Percentiles rank a stretch among this genome's conserved stretches.
Conservation (phyloP, 331 rosid species). For the Prunus yedoensis region DNA sequence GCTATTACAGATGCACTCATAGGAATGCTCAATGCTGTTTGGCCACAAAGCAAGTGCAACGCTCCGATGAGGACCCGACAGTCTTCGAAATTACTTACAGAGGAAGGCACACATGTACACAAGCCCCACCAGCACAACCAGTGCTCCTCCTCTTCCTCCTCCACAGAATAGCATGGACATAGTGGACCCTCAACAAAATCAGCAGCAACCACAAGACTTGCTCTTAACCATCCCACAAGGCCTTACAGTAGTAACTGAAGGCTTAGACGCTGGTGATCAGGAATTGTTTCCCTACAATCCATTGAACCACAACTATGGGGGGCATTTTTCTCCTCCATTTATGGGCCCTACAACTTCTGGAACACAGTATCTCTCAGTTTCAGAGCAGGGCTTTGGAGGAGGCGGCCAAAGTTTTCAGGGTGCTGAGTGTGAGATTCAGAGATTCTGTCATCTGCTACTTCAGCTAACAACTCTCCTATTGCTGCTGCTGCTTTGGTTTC, state of each 20-base stretch:
- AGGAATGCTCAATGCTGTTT: constrained; percentile 64
- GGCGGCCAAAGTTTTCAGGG: constrained; percentile 26
- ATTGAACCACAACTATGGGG: constrained; percentile 22
- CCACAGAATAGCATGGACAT: neutral
- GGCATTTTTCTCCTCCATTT: constrained; percentile 44
- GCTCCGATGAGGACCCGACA: constrained; percentile 68
- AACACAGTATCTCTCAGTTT: constrained; percentile 39
- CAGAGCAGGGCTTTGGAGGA: constrained; percentile 33
- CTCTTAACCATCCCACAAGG: constrained; percentile 43
- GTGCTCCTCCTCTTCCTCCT: constrained; percentile 4
- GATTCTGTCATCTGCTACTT: constrained; percentile 43
- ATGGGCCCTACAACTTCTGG: constrained; percentile 50
- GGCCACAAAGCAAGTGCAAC: constrained; percentile 93
- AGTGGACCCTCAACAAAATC: constrained; percentile 23
- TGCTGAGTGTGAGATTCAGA: constrained; percentile 39
- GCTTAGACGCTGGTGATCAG: constrained; percentile 33
- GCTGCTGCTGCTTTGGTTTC: constrained; percentile 29
- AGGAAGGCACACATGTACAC: constrained; percentile 82
- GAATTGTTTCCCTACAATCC: constrained; percentile 21
- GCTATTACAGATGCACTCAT: constrained; percentile 80
- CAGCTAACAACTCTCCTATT: constrained; percentile 50
- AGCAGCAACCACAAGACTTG: constrained; percentile 30
- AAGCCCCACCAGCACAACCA: constrained; percentile 29
- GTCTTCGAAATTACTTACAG: constrained; percentile 68
- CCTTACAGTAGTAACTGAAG: constrained; percentile 62